These are phyloP conservation scores for Dictyostelium discoideum DNA, from an alignment of 78 protist genomes.

Conservation along the genomic window DNA sequence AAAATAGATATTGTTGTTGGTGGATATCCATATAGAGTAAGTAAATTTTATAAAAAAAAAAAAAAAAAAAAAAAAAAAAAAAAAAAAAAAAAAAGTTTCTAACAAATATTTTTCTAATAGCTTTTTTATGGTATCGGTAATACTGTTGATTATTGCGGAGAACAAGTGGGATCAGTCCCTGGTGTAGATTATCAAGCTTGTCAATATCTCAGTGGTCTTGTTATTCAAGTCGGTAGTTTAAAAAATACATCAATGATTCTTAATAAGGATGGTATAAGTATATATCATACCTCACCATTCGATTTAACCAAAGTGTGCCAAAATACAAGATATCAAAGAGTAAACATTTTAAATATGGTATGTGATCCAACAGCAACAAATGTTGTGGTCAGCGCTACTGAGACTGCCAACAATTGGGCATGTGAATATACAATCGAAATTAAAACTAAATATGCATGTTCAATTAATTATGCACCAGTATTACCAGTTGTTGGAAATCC, in stretches of 20 bases:
- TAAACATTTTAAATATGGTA: neutral
- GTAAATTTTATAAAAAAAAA: no score
- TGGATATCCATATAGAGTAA: no score
- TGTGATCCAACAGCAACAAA: neutral
- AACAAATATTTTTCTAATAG: no score
- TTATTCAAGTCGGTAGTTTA: neutral
- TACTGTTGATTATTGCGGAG: neutral
- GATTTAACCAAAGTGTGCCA: no score
- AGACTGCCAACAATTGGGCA: neutral
- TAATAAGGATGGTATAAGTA: neutral
- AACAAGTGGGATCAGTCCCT: neutral
- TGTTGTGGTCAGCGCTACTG: neutral
- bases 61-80: no score
- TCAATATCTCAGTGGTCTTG: neutral
- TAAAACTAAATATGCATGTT: neutral
- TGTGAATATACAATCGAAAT: neutral
- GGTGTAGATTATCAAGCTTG: neutral
- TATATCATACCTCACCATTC: neutral
- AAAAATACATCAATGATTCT: neutral
- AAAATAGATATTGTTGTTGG: no score
- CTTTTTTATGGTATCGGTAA: neutral
- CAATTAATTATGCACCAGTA: neutral
- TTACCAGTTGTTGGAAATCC: neutral
- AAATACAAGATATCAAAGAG: neutral
- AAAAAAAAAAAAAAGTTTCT: no score